Base-by-base conservation (phyloP, 768 basidiomycete species). In the Tulasnella sp. region DNA sequence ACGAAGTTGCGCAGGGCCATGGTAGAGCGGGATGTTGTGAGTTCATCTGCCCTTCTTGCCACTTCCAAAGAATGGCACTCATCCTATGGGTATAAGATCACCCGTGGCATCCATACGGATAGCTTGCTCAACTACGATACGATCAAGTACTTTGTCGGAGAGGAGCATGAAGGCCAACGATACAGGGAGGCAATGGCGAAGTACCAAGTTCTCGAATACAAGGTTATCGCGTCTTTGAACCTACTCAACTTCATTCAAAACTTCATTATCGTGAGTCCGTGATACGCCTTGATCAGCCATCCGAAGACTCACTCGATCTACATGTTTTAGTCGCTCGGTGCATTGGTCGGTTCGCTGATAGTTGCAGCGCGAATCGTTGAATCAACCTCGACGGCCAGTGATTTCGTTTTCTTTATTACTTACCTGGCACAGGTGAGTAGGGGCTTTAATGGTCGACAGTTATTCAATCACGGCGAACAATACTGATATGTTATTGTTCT, bases 91-190 rank as follows among this genome's bases (percentile, higher is more conserved):
- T 11, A 19, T 38, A 51, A 85, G 83, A 71, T 84, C 24, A 89
- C 84, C 23, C 80, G 90, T 41, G 87, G 85, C 8, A 92, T 92
- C 54, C 85, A 88, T 64, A 84, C 86, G 3, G 89, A 92, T 66
- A 83, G 82, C 65, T 71, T 90, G 27, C 77, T 88, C 53, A 87
- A 87, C 67, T 88, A 87, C 62, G 86, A 87, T 70, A 90, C 88
- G 3, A 85, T 91, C 65, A 93, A 89, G 70, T 89, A 89, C 69
- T 93, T 92, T 68, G 82, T 82, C n/a, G 86, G 88, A 15, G 91
- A 95, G 70, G 77, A 80, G 23, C 81, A 90, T 65, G 91, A 94
- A 68, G 78, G 77, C 17, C 75, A 76, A 44, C 77, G 91, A 29
- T 92, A 90, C 67, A 69, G 74, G 10, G 77, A 83, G 13, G 87